A percentile compares a stretch with the other conserved stretches of the same genome.
Evolutionary conservation across 345 rosid species (phyloP).

Genomic region (Litchi chinensis): DNA sequence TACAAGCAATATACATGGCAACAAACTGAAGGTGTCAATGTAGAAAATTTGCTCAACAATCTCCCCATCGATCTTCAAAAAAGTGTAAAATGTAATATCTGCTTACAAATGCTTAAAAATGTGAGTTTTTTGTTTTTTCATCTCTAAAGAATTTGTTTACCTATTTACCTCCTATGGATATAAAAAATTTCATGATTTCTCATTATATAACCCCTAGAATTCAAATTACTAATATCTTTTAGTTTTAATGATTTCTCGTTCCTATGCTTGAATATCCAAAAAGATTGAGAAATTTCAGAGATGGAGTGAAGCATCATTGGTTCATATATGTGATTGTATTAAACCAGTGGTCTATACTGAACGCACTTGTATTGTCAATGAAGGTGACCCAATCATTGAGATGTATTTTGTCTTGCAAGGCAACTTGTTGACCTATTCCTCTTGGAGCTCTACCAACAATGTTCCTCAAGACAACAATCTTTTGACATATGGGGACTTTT

Average conservation of each 20-base stretch:
- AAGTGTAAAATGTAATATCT: conserved; percentile 74
- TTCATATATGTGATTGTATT: background rate
- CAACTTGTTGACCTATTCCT: background rate
- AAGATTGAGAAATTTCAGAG: background rate
- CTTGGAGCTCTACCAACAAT: no score
- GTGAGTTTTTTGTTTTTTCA: conserved; percentile 28
- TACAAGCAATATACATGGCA: conserved; percentile 14
- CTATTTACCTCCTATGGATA: no score
- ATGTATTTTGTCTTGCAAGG: background rate
- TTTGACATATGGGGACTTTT: no score
- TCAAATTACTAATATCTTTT: background rate
- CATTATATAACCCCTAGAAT: background rate
- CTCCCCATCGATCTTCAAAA: conserved; percentile 73
- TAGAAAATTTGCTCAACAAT: conserved; percentile 57
- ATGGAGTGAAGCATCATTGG: no score
- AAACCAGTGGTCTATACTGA: background rate
- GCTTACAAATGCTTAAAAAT: conserved; percentile 61
- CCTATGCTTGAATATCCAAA: background rate
- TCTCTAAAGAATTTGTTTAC: background rate
- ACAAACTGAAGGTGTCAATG: conserved; percentile 72
- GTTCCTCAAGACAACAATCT: no score
- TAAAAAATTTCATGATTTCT: background rate
- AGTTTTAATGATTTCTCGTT: background rate
- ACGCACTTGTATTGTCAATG: background rate
- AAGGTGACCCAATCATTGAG: background rate